Conservation (phyloP, 2,329 filamentous ascomycete species). For the Bipolaris cookei region DNA sequence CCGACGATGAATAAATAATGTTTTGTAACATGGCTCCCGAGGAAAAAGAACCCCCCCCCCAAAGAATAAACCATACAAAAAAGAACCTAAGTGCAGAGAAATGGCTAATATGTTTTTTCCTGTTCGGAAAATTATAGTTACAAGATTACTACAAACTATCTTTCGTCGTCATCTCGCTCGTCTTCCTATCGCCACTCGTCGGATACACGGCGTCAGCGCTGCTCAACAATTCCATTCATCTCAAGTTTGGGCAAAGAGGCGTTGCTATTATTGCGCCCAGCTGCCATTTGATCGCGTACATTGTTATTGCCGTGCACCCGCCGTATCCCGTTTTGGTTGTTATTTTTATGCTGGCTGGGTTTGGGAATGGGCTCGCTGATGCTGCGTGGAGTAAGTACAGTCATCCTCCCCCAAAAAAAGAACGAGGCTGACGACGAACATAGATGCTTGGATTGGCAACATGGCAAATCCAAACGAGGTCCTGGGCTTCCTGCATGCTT, state of each 20-base stretch:
- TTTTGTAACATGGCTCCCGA: background rate
- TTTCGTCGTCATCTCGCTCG: constrained; percentile 68
- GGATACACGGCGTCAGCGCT: constrained; percentile 70
- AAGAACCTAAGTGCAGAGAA: background rate
- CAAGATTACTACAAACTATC: constrained; percentile 67
- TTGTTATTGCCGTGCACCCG: constrained; percentile 70
- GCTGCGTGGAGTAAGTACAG: constrained; percentile 55
- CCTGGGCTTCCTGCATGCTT: constrained; percentile 73
- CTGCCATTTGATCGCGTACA: constrained; percentile 69
- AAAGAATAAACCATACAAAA: background rate
- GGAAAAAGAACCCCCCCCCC: background rate
- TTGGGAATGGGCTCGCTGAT: constrained; percentile 73
- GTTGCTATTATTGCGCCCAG: constrained; percentile 69
- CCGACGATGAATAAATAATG: background rate
- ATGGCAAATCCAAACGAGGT: constrained; percentile 77
- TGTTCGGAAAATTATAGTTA: constrained; percentile 51
- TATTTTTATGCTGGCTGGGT: constrained; percentile 69
- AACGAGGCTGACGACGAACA: background rate
- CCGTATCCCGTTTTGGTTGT: constrained; percentile 71
- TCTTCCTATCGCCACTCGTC: constrained; percentile 70
- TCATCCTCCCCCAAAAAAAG: background rate
- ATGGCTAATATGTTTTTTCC: background rate
- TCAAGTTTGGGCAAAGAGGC: constrained; percentile 71
- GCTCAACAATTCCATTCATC: constrained; percentile 69
- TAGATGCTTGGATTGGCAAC: constrained; percentile 66